A percentile compares a stretch with the other conserved stretches of the same genome.
These are phyloP conservation scores for Paratinospora sagittata DNA, from an alignment of 164 flowering plant species.

Conservation along the genomic window DNA sequence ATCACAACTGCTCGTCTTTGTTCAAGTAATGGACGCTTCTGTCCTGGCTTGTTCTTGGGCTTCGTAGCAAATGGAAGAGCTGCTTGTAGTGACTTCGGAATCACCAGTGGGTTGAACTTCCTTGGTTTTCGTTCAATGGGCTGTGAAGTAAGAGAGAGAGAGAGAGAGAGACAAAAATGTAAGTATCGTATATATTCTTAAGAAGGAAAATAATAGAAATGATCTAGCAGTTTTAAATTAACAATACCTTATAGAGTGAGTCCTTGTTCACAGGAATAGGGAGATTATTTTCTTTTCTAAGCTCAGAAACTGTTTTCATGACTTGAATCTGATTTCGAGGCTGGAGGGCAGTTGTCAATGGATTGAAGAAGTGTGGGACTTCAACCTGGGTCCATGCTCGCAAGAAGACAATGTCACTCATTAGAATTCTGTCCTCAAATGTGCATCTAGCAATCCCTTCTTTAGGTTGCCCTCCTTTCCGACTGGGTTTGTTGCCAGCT, in stretches of 20 bases:
- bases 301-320: constrained; percentile 80
- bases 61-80: constrained; percentile 84
- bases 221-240: background rate
- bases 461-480: constrained; percentile 48
- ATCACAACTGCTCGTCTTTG: constrained; percentile 64
- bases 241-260: constrained; percentile 73
- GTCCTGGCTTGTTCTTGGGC: constrained; percentile 53
- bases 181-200: background rate
- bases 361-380: constrained; percentile 72
- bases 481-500: constrained; percentile 56
- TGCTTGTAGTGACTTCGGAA: constrained; percentile 66
- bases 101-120: constrained; percentile 86
- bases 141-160: constrained; percentile 26
- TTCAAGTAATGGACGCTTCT: constrained; percentile 40
- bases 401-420: constrained; percentile 90
- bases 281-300: constrained; percentile 63
- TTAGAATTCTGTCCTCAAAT: constrained; percentile 85
- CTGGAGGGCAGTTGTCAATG: constrained; percentile 81
- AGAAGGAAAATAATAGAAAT: background rate
- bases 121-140: constrained; percentile 74
- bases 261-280: constrained; percentile 84
- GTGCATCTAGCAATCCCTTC: constrained; percentile 98
- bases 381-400: constrained; percentile 87
- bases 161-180: background rate
- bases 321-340: constrained; percentile 74